Evolutionary conservation across 306 rosid species (phyloP).

Genomic region (Erythrophleum fordii): DNA sequence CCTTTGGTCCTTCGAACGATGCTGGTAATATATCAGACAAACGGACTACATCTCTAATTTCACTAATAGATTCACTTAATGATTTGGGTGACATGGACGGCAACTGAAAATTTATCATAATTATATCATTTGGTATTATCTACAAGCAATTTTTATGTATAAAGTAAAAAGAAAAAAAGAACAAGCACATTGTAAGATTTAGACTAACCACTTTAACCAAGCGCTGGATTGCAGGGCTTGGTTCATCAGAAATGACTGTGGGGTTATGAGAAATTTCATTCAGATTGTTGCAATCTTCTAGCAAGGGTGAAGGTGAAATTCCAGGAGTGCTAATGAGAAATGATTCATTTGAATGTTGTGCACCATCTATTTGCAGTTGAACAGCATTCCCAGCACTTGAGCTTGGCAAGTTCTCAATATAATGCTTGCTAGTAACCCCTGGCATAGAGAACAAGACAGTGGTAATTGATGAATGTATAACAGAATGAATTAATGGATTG

Average conservation of each 20-base stretch:
- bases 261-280: slow-evolving; percentile 13
- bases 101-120: slow-evolving; percentile 38
- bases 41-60: slow-evolving; percentile 21
- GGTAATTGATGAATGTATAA: slow-evolving; percentile 7
- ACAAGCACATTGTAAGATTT: slow-evolving; percentile 7
- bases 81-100: slow-evolving; percentile 32
- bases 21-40: slow-evolving; percentile 25
- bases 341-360: slow-evolving; percentile 9
- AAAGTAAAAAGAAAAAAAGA: background rate
- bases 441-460: slow-evolving; percentile 16
- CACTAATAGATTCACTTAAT: slow-evolving; percentile 22
- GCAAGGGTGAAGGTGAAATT: slow-evolving; percentile 34
- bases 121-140: slow-evolving; percentile 1
- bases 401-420: slow-evolving; percentile 9
- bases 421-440: slow-evolving; percentile 19
- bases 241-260: slow-evolving; percentile 17
- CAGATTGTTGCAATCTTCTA: background rate
- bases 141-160: background rate
- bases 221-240: slow-evolving; percentile 36
- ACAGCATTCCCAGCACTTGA: slow-evolving; percentile 17
- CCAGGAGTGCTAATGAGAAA: background rate
- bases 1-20: background rate
- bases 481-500: slow-evolving; percentile 14
- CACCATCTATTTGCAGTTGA: background rate
- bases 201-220: slow-evolving; percentile 44